Percentiles rank a stretch among this genome's conserved stretches.
Conservation (phyloP, 345 rosid species). For the Hirschfeldia incana region DNA sequence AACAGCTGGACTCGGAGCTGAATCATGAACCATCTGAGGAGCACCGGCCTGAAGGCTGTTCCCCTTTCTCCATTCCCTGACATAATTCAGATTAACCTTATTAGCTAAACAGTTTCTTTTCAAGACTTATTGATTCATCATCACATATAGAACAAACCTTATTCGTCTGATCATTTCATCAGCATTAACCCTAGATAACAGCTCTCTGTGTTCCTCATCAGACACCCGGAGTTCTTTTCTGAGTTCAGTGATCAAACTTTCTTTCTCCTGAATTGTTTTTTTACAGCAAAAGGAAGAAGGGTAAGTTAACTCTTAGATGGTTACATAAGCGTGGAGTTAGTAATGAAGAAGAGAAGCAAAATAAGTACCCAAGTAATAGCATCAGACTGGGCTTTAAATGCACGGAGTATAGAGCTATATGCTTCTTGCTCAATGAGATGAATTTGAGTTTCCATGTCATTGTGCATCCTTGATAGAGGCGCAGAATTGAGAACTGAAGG, state of each 20-base stretch:
- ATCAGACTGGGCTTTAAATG: slow-evolving; percentile 97
- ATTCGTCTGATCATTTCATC: slow-evolving; percentile 79
- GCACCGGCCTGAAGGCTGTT: slow-evolving; percentile 64
- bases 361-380: slow-evolving; percentile 90
- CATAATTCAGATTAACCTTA: slow-evolving; percentile 6
- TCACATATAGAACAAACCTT: slow-evolving; percentile 57
- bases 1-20: slow-evolving; percentile 76
- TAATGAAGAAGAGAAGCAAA: slow-evolving; percentile 13
- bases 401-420: slow-evolving; percentile 80
- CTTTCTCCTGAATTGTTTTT: slow-evolving; percentile 67
- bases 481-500: slow-evolving; percentile 60
- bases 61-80: slow-evolving; percentile 92
- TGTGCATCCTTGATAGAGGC: slow-evolving; percentile 65
- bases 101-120: slow-evolving; percentile 14
- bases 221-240: slow-evolving; percentile 94
- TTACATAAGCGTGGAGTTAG: not conserved
- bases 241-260: slow-evolving; percentile 92
- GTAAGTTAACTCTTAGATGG: not conserved
- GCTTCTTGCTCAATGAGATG: slow-evolving; percentile 93
- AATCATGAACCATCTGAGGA: slow-evolving; percentile 67
- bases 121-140: not conserved
- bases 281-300: not conserved
- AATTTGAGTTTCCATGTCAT: slow-evolving; percentile 90
- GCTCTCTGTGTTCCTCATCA: slow-evolving; percentile 92
- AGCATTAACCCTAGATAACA: slow-evolving; percentile 78